Conservation (phyloP, 1,284 basidiomycete species). For the Jaminaea rosea region DNA sequence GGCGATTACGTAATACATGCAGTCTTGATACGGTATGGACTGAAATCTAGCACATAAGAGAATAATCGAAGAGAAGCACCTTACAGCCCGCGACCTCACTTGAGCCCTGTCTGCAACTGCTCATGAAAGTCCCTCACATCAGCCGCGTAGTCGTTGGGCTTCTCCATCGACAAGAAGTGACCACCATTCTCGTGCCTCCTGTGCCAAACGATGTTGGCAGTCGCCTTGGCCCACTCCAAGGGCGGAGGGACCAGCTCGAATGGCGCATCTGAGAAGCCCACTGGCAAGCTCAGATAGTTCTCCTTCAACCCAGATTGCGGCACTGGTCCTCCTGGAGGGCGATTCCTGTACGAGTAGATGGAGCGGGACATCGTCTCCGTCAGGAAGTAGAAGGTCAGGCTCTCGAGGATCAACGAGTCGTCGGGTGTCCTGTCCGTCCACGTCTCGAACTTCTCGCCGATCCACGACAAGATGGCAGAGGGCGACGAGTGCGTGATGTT, state of each 20-base stretch:
- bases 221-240: conserved; percentile 41
- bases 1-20: too few relatives aligned
- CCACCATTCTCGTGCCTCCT: conserved; percentile 45
- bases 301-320: conserved; percentile 9
- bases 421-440: conserved; percentile 42
- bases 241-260: conserved; percentile 48
- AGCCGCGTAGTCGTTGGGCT: conserved; percentile 46
- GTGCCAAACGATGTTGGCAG: conserved; percentile 46
- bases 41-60: too few relatives aligned
- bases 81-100: too few relatives aligned
- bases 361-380: conserved; percentile 49
- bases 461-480: conserved; percentile 48
- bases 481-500: conserved; percentile 47
- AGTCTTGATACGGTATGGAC: too few relatives aligned
- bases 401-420: conserved; percentile 41
- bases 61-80: too few relatives aligned
- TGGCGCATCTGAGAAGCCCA: conserved; percentile 48
- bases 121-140: conserved; percentile 35
- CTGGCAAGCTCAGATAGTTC: conserved; percentile 45
- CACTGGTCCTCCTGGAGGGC: conserved; percentile 16
- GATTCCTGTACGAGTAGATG: conserved; percentile 50
- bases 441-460: conserved; percentile 49
- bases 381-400: conserved; percentile 49
- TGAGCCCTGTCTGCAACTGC: too few relatives aligned
- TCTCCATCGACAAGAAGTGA: conserved; percentile 48